phyloP scores from a whole-genome alignment of 2,329 filamentous ascomycete species.

The Coniella vitis region DNA sequence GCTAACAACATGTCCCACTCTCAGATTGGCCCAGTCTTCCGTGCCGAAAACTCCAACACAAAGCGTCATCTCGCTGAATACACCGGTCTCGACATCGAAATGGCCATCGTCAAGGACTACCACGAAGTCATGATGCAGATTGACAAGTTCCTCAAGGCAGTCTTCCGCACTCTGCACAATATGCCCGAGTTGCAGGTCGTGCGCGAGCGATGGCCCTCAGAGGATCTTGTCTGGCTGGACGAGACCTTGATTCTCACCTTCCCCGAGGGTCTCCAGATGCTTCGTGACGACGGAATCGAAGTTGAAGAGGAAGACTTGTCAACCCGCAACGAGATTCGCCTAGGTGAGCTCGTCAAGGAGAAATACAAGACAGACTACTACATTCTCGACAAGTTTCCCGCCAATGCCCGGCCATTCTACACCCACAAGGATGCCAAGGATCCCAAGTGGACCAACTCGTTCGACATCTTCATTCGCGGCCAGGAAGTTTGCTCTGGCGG shows the following conservation, averaged over 20 bases:
- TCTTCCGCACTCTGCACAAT: conserved; percentile 58
- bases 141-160: conserved; percentile 65
- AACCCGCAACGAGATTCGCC: conserved; percentile 78
- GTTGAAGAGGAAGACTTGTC: conserved; percentile 72
- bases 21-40: conserved; percentile 74
- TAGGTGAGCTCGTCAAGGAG: conserved; percentile 78
- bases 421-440: conserved; percentile 77
- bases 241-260: conserved; percentile 79
- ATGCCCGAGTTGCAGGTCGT: conserved; percentile 68
- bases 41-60: conserved; percentile 92
- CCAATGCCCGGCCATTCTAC: conserved; percentile 80
- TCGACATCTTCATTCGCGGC: conserved; percentile 89
- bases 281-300: conserved; percentile 72
- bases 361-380: conserved; percentile 89
- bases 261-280: conserved; percentile 68
- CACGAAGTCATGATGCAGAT: conserved; percentile 77
- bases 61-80: conserved; percentile 93
- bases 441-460: conserved; percentile 74
- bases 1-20: background rate
- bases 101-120: conserved; percentile 84
- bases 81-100: conserved; percentile 86
- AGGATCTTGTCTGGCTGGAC: conserved; percentile 81
- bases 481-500: conserved; percentile 91
- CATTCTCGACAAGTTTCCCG: conserved; percentile 88
- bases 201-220: conserved; percentile 77